Evolutionary conservation across 768 basidiomycete genomes (phyloP).

Genomic region (Tricholoma saponaceum): DNA sequence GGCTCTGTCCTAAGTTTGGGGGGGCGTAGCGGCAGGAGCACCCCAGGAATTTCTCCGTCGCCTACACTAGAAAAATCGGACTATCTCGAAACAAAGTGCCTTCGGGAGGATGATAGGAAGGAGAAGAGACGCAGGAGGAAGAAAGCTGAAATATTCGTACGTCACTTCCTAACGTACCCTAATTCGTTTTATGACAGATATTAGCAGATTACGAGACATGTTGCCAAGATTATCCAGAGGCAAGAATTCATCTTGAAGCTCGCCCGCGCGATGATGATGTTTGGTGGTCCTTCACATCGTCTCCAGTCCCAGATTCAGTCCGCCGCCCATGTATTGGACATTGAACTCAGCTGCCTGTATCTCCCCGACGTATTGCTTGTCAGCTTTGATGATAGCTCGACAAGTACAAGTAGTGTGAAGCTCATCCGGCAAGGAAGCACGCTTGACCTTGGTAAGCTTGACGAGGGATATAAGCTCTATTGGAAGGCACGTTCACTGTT

Average conservation of each 20-base stretch:
- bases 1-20: slow-evolving; percentile 14
- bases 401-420: slow-evolving; percentile 79
- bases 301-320: slow-evolving; percentile 78
- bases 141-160: slow-evolving; percentile 74
- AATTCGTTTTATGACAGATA: slow-evolving; percentile 1
- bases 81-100: slow-evolving; percentile 12
- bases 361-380: slow-evolving; percentile 74
- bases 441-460: slow-evolving; percentile 74
- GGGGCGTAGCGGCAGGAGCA: slow-evolving; percentile 17
- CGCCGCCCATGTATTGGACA: slow-evolving; percentile 74
- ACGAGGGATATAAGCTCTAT: slow-evolving; percentile 66
- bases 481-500: slow-evolving; percentile 51
- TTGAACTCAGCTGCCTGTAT: slow-evolving; percentile 68
- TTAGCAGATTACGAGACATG: slow-evolving; percentile 71
- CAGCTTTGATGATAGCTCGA: slow-evolving; percentile 76
- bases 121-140: slow-evolving; percentile 52
- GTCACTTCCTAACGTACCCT: not conserved
- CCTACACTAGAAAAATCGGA: slow-evolving; percentile 21
- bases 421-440: slow-evolving; percentile 69
- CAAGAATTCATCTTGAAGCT: slow-evolving; percentile 87
- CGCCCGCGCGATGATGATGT: slow-evolving; percentile 85
- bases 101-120: slow-evolving; percentile 27
- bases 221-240: slow-evolving; percentile 75
- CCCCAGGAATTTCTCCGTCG: slow-evolving; percentile 23
- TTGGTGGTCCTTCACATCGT: slow-evolving; percentile 79